A percentile compares a stretch with the other conserved stretches of the same genome.
These are phyloP conservation scores for Escallonia rubra DNA, from an alignment of 129 eudicot species.

Conservation along the genomic window DNA sequence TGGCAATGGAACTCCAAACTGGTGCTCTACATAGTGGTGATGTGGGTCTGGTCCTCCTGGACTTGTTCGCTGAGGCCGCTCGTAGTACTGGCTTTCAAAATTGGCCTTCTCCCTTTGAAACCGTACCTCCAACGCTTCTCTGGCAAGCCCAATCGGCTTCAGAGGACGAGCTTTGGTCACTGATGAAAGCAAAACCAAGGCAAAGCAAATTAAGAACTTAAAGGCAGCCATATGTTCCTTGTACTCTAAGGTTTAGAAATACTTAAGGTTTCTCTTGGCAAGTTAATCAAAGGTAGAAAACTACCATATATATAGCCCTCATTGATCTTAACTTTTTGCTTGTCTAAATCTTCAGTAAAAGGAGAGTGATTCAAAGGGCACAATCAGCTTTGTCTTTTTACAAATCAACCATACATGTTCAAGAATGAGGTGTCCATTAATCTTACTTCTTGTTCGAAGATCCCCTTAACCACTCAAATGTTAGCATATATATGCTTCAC, in stretches of 20 bases:
- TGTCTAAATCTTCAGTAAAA: not conserved
- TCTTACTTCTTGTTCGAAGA: too few species aligned
- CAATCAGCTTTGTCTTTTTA: slow-evolving; percentile 3
- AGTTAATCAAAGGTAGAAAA: not conserved
- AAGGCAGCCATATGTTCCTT: not conserved
- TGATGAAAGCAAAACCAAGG: slow-evolving; percentile 1
- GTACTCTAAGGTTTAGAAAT: too few species aligned
- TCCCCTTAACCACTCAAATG: too few species aligned
- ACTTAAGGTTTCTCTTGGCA: not conserved
- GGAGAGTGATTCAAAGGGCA: slow-evolving; percentile 11
- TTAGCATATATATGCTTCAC: too few species aligned
- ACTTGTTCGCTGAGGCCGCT: not conserved
- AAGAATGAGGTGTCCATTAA: slow-evolving; percentile 11
- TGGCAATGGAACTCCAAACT: too few species aligned
- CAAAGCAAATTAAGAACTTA: not conserved
- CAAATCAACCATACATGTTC: not conserved
- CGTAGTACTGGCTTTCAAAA: not conserved
- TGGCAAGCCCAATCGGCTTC: slow-evolving; percentile 22
- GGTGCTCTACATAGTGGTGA: slow-evolving; percentile 8
- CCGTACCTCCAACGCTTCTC: slow-evolving; percentile 18
- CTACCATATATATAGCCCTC: not conserved
- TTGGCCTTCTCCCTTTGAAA: slow-evolving; percentile 9
- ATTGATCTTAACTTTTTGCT: not conserved
- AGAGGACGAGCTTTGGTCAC: slow-evolving; percentile 8
- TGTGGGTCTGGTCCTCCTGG: slow-evolving; percentile 31